Conservation (phyloP, 163 green algal genomes). For the Chlorella variabilis region DNA sequence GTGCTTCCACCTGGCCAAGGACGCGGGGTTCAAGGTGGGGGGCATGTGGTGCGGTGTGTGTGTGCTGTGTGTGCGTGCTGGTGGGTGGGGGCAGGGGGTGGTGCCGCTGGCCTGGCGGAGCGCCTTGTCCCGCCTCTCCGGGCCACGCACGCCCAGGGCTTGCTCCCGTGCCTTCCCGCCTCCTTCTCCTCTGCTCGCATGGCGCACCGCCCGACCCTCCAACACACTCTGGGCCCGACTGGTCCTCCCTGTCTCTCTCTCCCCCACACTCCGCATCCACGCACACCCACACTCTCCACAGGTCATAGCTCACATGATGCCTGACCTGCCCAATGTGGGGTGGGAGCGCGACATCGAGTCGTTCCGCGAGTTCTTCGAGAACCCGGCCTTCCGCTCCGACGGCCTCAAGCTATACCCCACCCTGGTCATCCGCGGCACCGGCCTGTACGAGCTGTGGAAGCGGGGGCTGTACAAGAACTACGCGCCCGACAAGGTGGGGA, state of each 20-base stretch:
- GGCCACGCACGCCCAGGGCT: too few species aligned
- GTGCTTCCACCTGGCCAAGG: constrained; percentile 94
- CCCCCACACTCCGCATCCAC: too few species aligned
- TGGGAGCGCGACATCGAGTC: constrained; percentile 97
- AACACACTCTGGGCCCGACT: too few species aligned
- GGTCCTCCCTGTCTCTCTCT: too few species aligned
- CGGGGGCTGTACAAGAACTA: constrained; percentile 95
- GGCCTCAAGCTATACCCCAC: constrained; percentile 93
- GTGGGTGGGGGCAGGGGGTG: too few species aligned
- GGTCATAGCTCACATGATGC: constrained; percentile 99
- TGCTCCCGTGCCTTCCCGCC: not conserved
- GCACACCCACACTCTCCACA: constrained; percentile 45
- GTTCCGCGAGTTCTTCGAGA: constrained; percentile 98
- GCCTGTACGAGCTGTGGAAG: constrained; percentile 99
- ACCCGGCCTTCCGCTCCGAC: constrained; percentile 83
- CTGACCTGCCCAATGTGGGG: constrained; percentile 96
- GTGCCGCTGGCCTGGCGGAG: too few species aligned
- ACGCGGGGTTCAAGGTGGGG: constrained; percentile 66
- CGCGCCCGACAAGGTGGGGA: constrained; percentile 66
- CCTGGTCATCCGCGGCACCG: constrained; percentile 97
- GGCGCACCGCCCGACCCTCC: not conserved
- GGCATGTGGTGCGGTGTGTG: too few species aligned
- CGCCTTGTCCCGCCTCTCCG: too few species aligned
- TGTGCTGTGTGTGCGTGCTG: not conserved
- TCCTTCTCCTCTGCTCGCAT: not conserved